Percentiles rank a stretch among this genome's conserved stretches.
phyloP scores from a whole-genome alignment of 2,329 filamentous ascomycete species.

The Fusarium citri region DNA sequence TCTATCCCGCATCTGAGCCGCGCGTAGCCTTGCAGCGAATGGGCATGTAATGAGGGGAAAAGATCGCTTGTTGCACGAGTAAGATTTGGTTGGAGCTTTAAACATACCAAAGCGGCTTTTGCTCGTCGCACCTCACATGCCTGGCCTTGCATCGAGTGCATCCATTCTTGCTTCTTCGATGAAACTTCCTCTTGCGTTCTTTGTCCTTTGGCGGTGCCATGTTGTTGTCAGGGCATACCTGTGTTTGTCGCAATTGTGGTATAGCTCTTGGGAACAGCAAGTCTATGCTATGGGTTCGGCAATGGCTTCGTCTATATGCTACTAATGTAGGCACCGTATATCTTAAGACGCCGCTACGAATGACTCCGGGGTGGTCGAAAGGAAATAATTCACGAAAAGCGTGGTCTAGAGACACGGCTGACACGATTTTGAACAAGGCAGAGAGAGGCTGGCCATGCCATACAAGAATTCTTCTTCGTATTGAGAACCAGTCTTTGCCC shows the following conservation, averaged over 20 bases:
- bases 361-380: slow-evolving; percentile 40
- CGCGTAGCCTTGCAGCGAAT: slow-evolving; percentile 38
- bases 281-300: slow-evolving; percentile 8
- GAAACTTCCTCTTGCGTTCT: slow-evolving; percentile 54
- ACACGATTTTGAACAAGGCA: slow-evolving; percentile 40
- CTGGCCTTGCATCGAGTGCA: slow-evolving; percentile 54
- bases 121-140: slow-evolving; percentile 61
- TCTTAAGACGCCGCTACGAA: slow-evolving; percentile 37
- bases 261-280: slow-evolving; percentile 26
- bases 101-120: slow-evolving; percentile 59
- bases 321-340: slow-evolving; percentile 38
- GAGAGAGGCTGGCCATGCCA: slow-evolving; percentile 36
- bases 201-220: slow-evolving; percentile 53
- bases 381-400: slow-evolving; percentile 44
- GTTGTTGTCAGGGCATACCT: slow-evolving; percentile 30
- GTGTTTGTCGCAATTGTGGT: slow-evolving; percentile 23
- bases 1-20: slow-evolving; percentile 34
- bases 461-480: slow-evolving; percentile 44
- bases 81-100: slow-evolving; percentile 15
- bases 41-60: slow-evolving; percentile 28
- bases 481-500: slow-evolving; percentile 46
- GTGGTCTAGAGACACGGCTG: slow-evolving; percentile 38
- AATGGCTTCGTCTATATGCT: slow-evolving; percentile 39
- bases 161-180: slow-evolving; percentile 53
- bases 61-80: slow-evolving; percentile 23